Evolutionary conservation across 164 flowering plant genomes (phyloP).

Genomic region (Kalanchoe fedtschenkoi): DNA sequence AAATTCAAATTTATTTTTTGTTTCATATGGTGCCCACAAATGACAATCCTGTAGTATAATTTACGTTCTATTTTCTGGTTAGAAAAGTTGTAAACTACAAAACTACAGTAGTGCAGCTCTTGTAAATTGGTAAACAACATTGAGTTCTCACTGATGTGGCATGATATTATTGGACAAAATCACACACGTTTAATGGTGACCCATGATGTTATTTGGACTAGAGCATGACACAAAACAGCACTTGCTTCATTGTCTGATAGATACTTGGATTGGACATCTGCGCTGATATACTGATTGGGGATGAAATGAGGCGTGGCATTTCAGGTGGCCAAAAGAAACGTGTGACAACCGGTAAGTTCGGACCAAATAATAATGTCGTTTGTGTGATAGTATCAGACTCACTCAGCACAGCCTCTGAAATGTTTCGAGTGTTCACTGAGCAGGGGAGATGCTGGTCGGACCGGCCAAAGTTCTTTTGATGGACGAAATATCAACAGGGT

Average conservation of each 20-base stretch:
- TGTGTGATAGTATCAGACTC: neutral
- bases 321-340: conserved; percentile 12
- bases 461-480: conserved; percentile 13
- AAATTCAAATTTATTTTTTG: too few species aligned
- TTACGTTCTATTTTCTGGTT: too few species aligned
- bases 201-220: too few species aligned
- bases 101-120: too few species aligned
- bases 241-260: conserved; percentile 5
- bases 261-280: conserved; percentile 13
- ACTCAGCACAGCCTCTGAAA: neutral
- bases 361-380: neutral
- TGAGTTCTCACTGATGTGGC: too few species aligned
- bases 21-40: too few species aligned
- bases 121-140: too few species aligned
- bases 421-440: neutral
- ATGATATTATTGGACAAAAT: too few species aligned
- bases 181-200: too few species aligned
- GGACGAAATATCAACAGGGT: conserved; percentile 16
- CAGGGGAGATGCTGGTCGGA: conserved; percentile 14
- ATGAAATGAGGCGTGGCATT: conserved; percentile 15
- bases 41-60: too few species aligned
- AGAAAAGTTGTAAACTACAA: too few species aligned
- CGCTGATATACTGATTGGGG: conserved; percentile 13
- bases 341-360: conserved; percentile 8
- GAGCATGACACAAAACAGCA: too few species aligned